Evolutionary conservation across 2,329 filamentous ascomycete genomes (phyloP), one percentile per base, ranked within the genome.

Genomic region (Paecilomyces sp.): DNA sequence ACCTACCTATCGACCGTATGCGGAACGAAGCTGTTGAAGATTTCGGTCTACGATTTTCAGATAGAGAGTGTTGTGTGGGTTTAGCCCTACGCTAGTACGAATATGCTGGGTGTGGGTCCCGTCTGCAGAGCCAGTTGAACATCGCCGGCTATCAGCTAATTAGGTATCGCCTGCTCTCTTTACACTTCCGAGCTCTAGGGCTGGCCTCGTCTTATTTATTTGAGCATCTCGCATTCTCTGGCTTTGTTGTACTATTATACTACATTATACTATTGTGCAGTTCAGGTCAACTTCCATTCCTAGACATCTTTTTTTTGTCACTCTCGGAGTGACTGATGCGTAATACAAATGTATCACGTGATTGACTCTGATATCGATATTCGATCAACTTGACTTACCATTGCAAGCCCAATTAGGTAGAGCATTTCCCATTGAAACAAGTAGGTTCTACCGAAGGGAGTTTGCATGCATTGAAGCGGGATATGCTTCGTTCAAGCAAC

Each of bases 11-110:
- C 71, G 73, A 73, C 72, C 71, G 66, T 68, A 69, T 68, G 66
- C 63, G 67, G 72, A 71, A 66, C 70, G 68, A 69, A 71, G 63
- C 63, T 64, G 59, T 58, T 67, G 67, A 73, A 67, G 67, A 68
- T 75, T 74, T 74, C 67, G 66, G 67, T 74, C 68, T 70, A 71
- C 63, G 68, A 75, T 68, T 73, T 73, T 73, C 70, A 71, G 69
- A 70, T 69, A 67, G 70, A 69, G 68, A 65, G 71, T 73, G 72
- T 47, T 75, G 74, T 75, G 75, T 68, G 75, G 74, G 75, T 70
- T 76, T 69, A 76, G 73, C 75, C 75, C 75, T 77, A 77, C 70
- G 61, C 75, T 77, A 76, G 62, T 61, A 66, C 66, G 7, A 6
- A 67, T 68, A 57, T 2, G 67, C 68, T 52, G 51, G 9, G 24